Percentiles rank a stretch among this genome's conserved stretches.
These are phyloP conservation scores for Suhomyces faveliae DNA, from an alignment of 805 yeast genomes.

Conservation along the genomic window DNA sequence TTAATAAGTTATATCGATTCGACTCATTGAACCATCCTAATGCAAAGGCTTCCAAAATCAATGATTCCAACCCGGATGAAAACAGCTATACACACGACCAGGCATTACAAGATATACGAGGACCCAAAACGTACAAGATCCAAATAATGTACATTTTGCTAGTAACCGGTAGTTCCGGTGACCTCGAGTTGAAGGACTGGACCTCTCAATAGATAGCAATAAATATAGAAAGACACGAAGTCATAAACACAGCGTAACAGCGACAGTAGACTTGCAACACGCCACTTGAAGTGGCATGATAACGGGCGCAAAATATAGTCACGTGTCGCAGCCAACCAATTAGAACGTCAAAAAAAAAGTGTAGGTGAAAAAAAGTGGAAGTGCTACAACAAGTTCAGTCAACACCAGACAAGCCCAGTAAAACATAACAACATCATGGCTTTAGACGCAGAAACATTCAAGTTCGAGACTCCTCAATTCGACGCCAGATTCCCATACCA, in stretches of 20 bases:
- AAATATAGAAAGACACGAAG: not conserved
- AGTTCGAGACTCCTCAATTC: constrained; percentile 50
- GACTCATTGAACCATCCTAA: not conserved
- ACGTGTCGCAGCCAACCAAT: constrained; percentile 9
- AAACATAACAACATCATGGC: constrained; percentile 16
- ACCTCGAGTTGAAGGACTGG: constrained; percentile 15
- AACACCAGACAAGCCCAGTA: not conserved
- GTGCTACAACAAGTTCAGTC: not conserved
- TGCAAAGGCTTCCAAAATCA: not conserved
- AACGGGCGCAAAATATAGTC: not conserved
- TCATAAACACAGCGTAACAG: not conserved
- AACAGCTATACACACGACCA: constrained; percentile 3
- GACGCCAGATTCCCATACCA: constrained; percentile 95
- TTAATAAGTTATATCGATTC: constrained; percentile 14
- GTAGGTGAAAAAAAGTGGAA: constrained; percentile 6
- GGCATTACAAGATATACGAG: constrained; percentile 15
- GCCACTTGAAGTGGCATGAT: constrained; percentile 1
- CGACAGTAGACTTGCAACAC: not conserved
- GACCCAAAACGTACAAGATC: constrained; percentile 20
- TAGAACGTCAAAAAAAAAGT: constrained; percentile 7
- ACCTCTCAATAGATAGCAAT: constrained; percentile 8
- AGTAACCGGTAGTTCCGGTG: constrained; percentile 5
- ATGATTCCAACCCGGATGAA: not conserved
- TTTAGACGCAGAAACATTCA: constrained; percentile 27
- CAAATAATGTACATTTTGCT: constrained; percentile 20